Conservation (phyloP, 495 filamentous ascomycete species). For the Podospora tetraspora region DNA sequence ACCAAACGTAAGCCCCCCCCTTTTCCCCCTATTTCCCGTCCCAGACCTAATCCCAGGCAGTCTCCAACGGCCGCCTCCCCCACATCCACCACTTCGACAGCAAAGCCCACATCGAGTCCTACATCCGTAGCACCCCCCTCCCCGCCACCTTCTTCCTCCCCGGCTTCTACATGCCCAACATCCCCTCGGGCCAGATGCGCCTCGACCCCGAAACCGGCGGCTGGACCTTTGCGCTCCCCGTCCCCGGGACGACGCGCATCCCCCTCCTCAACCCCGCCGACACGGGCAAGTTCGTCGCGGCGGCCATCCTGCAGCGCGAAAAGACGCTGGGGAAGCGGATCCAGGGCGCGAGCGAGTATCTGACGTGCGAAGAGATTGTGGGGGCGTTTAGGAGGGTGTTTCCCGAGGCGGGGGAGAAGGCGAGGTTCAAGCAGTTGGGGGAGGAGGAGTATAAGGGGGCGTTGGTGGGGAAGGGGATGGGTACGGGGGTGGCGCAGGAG, state of each 20-base stretch:
- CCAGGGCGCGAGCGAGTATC: constrained; percentile 47
- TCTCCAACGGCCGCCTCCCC: constrained; percentile 41
- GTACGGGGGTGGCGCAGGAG: constrained; percentile 38
- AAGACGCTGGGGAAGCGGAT: constrained; percentile 36
- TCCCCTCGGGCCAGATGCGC: constrained; percentile 28
- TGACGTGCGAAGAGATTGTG: constrained; percentile 43
- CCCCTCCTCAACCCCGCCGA: constrained; percentile 55
- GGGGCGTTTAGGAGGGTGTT: constrained; percentile 44
- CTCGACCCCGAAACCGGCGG: constrained; percentile 22
- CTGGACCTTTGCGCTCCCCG: constrained; percentile 35
- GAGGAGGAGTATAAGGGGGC: constrained; percentile 44
- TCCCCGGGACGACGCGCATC: constrained; percentile 36
- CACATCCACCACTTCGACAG: constrained; percentile 58
- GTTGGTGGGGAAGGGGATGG: constrained; percentile 22
- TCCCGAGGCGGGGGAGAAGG: constrained; percentile 45
- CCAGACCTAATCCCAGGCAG: not conserved
- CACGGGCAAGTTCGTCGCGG: constrained; percentile 53
- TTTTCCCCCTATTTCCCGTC: not conserved
- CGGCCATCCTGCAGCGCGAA: constrained; percentile 40
- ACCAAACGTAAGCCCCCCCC: constrained; percentile 16
- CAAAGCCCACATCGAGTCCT: constrained; percentile 57
- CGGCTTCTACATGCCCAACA: constrained; percentile 56
- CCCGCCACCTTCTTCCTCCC: constrained; percentile 52
- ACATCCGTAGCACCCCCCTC: constrained; percentile 46
- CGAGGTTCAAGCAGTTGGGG: constrained; percentile 38